These are phyloP conservation scores for Paraconiothyrium brasiliense DNA, from an alignment of 2,329 filamentous ascomycete genomes.

Conservation along the genomic window DNA sequence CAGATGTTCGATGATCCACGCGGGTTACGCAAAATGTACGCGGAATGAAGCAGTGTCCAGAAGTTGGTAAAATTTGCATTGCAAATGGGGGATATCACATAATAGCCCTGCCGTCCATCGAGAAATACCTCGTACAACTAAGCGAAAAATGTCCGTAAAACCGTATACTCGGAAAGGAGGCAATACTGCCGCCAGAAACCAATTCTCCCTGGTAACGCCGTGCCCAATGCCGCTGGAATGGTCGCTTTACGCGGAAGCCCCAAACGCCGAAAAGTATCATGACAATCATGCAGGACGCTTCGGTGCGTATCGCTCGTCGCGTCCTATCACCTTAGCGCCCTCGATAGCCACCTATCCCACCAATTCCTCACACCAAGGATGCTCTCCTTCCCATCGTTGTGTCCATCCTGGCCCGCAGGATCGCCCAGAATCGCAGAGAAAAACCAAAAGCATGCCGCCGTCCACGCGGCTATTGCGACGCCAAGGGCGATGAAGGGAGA, in stretches of 20 bases:
- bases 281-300: slow-evolving; percentile 6
- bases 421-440: slow-evolving; percentile 69
- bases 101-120: background rate
- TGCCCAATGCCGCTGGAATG: slow-evolving; percentile 15
- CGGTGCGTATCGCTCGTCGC: background rate
- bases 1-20: too few species aligned
- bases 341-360: slow-evolving; percentile 68
- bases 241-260: background rate
- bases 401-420: slow-evolving; percentile 66
- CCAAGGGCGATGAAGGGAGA: slow-evolving; percentile 66
- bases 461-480: slow-evolving; percentile 66
- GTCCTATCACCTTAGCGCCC: slow-evolving; percentile 40
- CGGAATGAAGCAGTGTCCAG: too few species aligned
- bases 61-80: too few species aligned
- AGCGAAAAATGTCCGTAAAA: background rate
- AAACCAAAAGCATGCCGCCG: slow-evolving; percentile 69
- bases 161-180: background rate
- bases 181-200: background rate
- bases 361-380: slow-evolving; percentile 66
- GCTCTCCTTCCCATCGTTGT: slow-evolving; percentile 68
- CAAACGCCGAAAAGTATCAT: slow-evolving; percentile 3
- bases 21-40: too few species aligned
- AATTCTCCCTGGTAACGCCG: background rate
- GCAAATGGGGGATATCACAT: background rate
- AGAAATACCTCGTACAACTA: too few species aligned